These are phyloP conservation scores for Zygosaccharomyces sapae DNA, from an alignment of 1,139 yeast species.

Conservation along the genomic window DNA sequence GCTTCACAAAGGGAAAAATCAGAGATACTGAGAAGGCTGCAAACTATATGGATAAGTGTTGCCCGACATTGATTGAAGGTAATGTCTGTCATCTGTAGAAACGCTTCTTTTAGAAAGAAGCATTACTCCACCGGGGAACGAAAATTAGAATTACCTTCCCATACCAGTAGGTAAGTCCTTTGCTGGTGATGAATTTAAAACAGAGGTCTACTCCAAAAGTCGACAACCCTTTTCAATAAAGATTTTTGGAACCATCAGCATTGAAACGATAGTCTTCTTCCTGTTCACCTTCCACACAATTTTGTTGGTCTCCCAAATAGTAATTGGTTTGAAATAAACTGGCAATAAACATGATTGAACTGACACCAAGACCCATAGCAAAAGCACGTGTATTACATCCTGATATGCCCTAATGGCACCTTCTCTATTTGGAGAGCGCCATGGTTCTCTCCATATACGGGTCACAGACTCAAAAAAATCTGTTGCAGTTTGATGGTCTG, in stretches of 20 bases:
- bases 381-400: conserved; percentile 27
- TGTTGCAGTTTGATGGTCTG: conserved; percentile 23
- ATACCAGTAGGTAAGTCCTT: no score
- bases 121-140: no score
- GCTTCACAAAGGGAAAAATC: no score
- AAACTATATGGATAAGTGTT: no score
- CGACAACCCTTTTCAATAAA: conserved; percentile 11
- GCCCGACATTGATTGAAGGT: no score
- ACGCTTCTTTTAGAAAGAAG: no score
- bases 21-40: no score
- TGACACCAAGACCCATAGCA: conserved; percentile 33
- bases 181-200: conserved; percentile 1
- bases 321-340: conserved; percentile 38
- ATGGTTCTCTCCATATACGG: conserved; percentile 24
- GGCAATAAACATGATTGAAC: conserved; percentile 31
- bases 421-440: conserved; percentile 31
- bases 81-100: no score
- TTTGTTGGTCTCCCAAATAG: conserved; percentile 38
- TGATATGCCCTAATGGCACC: conserved; percentile 37
- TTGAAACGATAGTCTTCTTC: conserved; percentile 15
- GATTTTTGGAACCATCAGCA: conserved; percentile 14
- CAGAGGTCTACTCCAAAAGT: conserved; percentile 14
- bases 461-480: conserved; percentile 25
- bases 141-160: no score
- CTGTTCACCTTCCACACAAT: conserved; percentile 36